These are phyloP conservation scores for Plasmopara halstedii DNA, from an alignment of 352 stramenopile species.

Conservation along the genomic window DNA sequence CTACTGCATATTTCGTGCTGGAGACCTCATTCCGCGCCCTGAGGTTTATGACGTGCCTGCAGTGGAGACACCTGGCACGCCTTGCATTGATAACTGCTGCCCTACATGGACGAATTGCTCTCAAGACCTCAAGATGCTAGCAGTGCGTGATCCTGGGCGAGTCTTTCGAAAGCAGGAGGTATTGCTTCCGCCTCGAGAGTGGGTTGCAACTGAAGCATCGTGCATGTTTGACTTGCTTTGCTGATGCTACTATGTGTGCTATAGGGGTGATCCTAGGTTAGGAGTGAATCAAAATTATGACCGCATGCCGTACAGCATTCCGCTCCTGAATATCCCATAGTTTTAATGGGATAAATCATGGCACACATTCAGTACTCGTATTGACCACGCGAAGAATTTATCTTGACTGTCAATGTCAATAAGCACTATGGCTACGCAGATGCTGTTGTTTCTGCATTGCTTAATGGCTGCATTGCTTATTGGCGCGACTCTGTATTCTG, in stretches of 20 bases:
- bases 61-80: constrained; percentile 40
- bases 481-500: constrained; percentile 27
- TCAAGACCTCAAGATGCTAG: constrained; percentile 40
- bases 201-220: constrained; percentile 7
- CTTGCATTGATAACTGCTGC: constrained; percentile 63
- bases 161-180: constrained; percentile 53
- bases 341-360: no score
- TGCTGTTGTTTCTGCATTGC: no score
- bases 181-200: constrained; percentile 47
- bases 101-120: constrained; percentile 27
- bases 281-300: constrained; percentile 73
- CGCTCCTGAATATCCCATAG: constrained; percentile 48
- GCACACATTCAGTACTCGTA: no score
- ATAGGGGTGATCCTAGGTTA: constrained; percentile 55
- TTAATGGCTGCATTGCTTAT: no score
- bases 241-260: neutral
- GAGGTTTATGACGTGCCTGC: constrained; percentile 61
- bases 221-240: neutral
- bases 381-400: neutral
- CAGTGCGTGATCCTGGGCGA: constrained; percentile 31
- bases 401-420: neutral
- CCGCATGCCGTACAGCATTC: constrained; percentile 71
- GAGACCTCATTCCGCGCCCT: constrained; percentile 45
- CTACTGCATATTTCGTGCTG: constrained; percentile 56
- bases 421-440: no score